Evolutionary conservation across 1,139 yeast species (phyloP), one percentile per base, ranked within the genome.

Genomic region (Nakaseomyces uthaithaninus): DNA sequence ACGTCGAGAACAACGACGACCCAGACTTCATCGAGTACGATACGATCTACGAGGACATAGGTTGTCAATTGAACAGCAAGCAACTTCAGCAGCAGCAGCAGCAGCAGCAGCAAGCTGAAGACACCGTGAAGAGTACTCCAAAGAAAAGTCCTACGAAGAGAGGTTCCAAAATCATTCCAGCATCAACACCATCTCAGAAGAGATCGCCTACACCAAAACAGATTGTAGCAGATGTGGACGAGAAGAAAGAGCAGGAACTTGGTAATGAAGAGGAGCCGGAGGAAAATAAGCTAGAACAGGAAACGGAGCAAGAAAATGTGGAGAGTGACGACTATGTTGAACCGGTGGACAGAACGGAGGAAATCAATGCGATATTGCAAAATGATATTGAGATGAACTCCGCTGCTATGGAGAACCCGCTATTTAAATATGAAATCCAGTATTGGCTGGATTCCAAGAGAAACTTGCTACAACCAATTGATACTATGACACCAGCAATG

Each of bases 1-100:
- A 87, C 60, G 95, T 93, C 35, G 97, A 91, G 48, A 84, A 91
- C 48, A 93, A 91, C 57, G 94, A 84, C 63, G 96, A 87, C 43
- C 94, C 80, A n/a, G 95, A 89, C 55, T 93, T 87, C 61, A 84
- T 91, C 18, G 97, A 91, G 57, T 95, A 91, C 61, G 97, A 91
- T 53, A 91, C 87, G 26, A 77, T 91, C 48, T 91, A 91, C 59
- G 97, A 91, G 51, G 87, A 79, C 44, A 72, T 91, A 49, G 91
- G 84, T 41, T 72, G 71, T 42, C 33, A 35, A 27, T 25, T 39
- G 36, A 31, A 33, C 25, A 36, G 37, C 25, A 22, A 38, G 19
- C 40, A 27, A 31, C 25, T 12, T 14, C 38, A 18, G 22, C 24
- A 9, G 22, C 22, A 25, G 11, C 19, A 6, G 14, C 34, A 15